phyloP scores from a whole-genome alignment of 192 early-diverging fungal genomes.

The Backusella morwellensis region DNA sequence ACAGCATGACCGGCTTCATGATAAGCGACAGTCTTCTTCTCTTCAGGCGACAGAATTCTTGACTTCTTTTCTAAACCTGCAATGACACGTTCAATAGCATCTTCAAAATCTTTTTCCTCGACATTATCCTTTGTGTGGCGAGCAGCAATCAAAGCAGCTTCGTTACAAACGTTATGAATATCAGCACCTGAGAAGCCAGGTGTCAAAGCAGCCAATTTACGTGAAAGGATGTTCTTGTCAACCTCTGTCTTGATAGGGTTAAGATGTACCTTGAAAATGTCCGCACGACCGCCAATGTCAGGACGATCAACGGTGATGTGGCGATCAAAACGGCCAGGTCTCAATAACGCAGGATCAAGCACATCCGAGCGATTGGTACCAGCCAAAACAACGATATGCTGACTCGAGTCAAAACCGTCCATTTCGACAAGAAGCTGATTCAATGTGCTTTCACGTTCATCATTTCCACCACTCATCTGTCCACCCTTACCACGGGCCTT shows the following conservation, averaged over 20 bases:
- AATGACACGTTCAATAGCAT: constrained; percentile 97
- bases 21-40: constrained; percentile 98
- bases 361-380: constrained; percentile 98
- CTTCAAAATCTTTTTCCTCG: constrained; percentile 88
- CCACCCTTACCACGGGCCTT: constrained; percentile 92
- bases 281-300: constrained; percentile 94
- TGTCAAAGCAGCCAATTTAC: constrained; percentile 90
- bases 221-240: constrained; percentile 73
- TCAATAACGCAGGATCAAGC: constrained; percentile 91
- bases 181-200: constrained; percentile 98
- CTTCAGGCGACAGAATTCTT: constrained; percentile 89
- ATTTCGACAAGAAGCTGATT: constrained; percentile 99
- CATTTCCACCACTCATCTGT: constrained; percentile 84
- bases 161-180: constrained; percentile 97
- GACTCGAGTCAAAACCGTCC: constrained; percentile 90
- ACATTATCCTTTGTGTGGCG: constrained; percentile 74
- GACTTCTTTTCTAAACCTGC: constrained; percentile 98
- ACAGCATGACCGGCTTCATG: constrained; percentile 99
- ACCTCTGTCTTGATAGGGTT: constrained; percentile 86
- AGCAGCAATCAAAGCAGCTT: constrained; percentile 96
- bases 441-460: constrained; percentile 95
- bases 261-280: constrained; percentile 96
- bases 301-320: constrained; percentile 96
- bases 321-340: constrained; percentile 97
- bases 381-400: constrained; percentile 95